Evolutionary conservation across 2,329 filamentous ascomycete genomes (phyloP).

Genomic region (Spiromastix sp.): DNA sequence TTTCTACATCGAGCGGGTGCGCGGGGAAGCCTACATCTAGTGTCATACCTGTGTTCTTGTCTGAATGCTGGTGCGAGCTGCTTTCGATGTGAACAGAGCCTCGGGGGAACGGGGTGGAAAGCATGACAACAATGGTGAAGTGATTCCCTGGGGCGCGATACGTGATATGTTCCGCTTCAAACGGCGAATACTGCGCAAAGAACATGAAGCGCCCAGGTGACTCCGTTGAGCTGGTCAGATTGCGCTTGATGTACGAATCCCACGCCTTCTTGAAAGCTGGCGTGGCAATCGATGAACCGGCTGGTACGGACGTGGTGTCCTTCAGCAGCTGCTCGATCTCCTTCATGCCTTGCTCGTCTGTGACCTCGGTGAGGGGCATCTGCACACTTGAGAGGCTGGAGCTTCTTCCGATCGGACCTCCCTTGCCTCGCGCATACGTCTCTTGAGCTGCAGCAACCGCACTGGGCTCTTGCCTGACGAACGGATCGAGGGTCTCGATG

Average conservation of each 20-base stretch:
- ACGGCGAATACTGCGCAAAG: neutral
- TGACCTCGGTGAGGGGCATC: conserved; percentile 9
- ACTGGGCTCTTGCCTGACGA: conserved; percentile 29
- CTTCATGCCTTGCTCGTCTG: neutral
- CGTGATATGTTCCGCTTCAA: conserved; percentile 2
- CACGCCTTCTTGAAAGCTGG: conserved; percentile 1
- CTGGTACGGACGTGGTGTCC: conserved; percentile 1
- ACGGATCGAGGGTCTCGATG: conserved; percentile 28
- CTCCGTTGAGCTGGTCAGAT: conserved; percentile 1
- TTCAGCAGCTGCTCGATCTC: conserved; percentile 1
- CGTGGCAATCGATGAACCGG: conserved; percentile 1
- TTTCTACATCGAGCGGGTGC: conserved; percentile 11
- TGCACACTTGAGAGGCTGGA: conserved; percentile 7
- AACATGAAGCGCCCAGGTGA: conserved; percentile 1
- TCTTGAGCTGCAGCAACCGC: conserved; percentile 32
- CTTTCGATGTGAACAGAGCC: conserved; percentile 10
- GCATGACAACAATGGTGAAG: conserved; percentile 11
- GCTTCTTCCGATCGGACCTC: conserved; percentile 7
- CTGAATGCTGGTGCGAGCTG: conserved; percentile 5
- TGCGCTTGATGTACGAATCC: conserved; percentile 1
- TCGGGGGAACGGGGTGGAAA: conserved; percentile 16
- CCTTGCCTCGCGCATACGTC: conserved; percentile 6
- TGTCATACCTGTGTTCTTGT: conserved; percentile 10
- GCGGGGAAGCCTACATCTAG: conserved; percentile 14
- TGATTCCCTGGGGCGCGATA: conserved; percentile 2